These are phyloP conservation scores for Fusarium marasasianum DNA, from an alignment of 2,329 filamentous ascomycete species.

Conservation along the genomic window DNA sequence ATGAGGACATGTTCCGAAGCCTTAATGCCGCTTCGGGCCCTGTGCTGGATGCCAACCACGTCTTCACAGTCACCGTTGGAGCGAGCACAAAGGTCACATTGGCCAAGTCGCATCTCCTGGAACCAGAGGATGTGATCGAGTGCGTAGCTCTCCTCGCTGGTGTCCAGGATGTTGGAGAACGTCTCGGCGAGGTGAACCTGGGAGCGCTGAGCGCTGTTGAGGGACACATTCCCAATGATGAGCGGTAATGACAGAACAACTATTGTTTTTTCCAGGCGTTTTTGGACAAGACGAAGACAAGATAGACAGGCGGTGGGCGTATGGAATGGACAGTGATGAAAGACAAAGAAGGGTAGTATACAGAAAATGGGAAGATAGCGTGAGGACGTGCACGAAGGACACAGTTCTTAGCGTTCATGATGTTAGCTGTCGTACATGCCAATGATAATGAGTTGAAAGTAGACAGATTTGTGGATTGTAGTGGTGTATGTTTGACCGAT, in stretches of 20 bases:
- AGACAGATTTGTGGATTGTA: neutral
- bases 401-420: conserved; percentile 15
- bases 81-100: conserved; percentile 91
- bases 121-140: conserved; percentile 88
- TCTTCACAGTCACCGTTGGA: conserved; percentile 92
- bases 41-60: conserved; percentile 67
- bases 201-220: conserved; percentile 64
- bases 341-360: conserved; percentile 8
- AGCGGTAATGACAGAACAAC: conserved; percentile 28
- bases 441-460: conserved; percentile 21
- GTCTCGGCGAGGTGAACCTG: conserved; percentile 63
- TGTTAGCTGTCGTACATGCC: conserved; percentile 7
- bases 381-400: neutral
- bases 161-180: conserved; percentile 51
- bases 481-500: neutral
- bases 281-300: conserved; percentile 31
- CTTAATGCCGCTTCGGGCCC: conserved; percentile 68
- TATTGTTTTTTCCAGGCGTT: conserved; percentile 38
- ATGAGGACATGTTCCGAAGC: conserved; percentile 95
- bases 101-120: conserved; percentile 88
- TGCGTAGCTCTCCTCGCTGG: conserved; percentile 65
- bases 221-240: conserved; percentile 57
- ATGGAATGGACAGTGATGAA: conserved; percentile 13
- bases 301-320: conserved; percentile 37
- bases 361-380: conserved; percentile 15